phyloP scores from a whole-genome alignment of 1,284 basidiomycete species.

The Moesziomyces sp. region DNA sequence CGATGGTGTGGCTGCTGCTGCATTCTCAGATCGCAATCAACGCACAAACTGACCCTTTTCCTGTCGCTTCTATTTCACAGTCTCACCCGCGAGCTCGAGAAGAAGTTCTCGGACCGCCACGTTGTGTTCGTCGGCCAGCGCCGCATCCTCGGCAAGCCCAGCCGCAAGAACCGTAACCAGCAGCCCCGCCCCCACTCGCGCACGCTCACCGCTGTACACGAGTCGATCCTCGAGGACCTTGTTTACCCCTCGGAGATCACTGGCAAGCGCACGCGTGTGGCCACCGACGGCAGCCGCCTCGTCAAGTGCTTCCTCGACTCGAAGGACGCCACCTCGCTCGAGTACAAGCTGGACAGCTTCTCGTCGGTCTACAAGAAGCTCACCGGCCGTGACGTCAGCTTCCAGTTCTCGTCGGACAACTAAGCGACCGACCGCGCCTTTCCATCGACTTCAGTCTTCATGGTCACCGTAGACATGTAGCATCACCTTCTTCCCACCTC shows the following conservation, averaged over 20 bases:
- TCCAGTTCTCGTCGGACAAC: slow-evolving; percentile 55
- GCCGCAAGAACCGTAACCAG: slow-evolving; percentile 87
- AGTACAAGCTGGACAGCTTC: slow-evolving; percentile 99
- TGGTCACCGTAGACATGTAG: slow-evolving; percentile 12
- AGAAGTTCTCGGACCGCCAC: slow-evolving; percentile 99
- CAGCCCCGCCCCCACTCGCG: slow-evolving; percentile 97
- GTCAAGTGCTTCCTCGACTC: slow-evolving; percentile 83
- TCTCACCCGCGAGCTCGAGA: slow-evolving; percentile 98
- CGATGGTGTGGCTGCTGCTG: slow-evolving; percentile 4
- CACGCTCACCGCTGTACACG: slow-evolving; percentile 97
- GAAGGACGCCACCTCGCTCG: slow-evolving; percentile 96
- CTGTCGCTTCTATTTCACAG: slow-evolving; percentile 70
- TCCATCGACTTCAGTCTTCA: background rate
- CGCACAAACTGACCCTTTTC: slow-evolving; percentile 16
- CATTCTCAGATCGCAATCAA: no score
- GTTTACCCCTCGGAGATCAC: slow-evolving; percentile 99
- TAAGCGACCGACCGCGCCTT: slow-evolving; percentile 25
- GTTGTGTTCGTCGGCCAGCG: slow-evolving; percentile 99
- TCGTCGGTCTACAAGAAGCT: slow-evolving; percentile 91
- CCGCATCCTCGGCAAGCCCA: slow-evolving; percentile 97
- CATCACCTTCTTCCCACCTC: slow-evolving; percentile 5
- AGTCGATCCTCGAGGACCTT: slow-evolving; percentile 97
- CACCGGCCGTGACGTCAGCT: slow-evolving; percentile 88
- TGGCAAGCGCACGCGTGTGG: slow-evolving; percentile 88
- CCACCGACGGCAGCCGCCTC: slow-evolving; percentile 66